Evolutionary conservation across 768 basidiomycete species (phyloP), one percentile per base, ranked within the genome.

Genomic region (Lactarius evosmus): DNA sequence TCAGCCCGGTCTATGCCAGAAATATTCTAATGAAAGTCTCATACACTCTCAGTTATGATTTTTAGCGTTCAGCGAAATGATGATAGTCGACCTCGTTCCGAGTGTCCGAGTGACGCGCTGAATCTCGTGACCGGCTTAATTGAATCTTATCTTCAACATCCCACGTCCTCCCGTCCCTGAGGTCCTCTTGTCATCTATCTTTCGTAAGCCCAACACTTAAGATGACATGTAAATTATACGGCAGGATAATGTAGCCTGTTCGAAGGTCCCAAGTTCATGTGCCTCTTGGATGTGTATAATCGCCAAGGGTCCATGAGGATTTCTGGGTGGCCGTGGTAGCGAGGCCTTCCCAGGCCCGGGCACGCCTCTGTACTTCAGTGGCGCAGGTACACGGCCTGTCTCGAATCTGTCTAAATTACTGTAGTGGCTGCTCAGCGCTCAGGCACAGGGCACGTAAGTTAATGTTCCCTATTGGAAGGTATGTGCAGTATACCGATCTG

Each of bases 111-210:
- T 49, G 46, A 25, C 25, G 46, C 2, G 25, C 11, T 27, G 12
- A 25, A 49, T 16, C 46, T 49, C 46, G 46, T 16, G 44, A 22
- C 44, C 12, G 46, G 46, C 46, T 49, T 49, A 49, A 49, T 49
- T 49, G 46, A 49, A 49, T 49, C 46, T 49, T 49, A 49, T 49
- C 44, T n/a, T 11, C 11, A n/a, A n/a, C n/a, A n/a, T n/a, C n/a
- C n/a, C n/a, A n/a, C n/a, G 38, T 38, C 17, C 16, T 25, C 46
- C 46, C 9, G 25, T 25, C 25, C 44, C 46, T 49, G 25, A 25
- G 25, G 12, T 25, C 46, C 25, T 49, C 12, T 25, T 6, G 2
- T 25, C 46, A 25, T 49, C 40, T 17, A 36, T 17, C 19, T 19
- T 40, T 40, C 5, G 38, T 14, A 22, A 11, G 25, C 4, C n/a